A percentile compares a stretch with the other conserved stretches of the same genome.
Conservation (phyloP, 2,329 filamentous ascomycete species). For the Tolypocladium pustulatum region DNA sequence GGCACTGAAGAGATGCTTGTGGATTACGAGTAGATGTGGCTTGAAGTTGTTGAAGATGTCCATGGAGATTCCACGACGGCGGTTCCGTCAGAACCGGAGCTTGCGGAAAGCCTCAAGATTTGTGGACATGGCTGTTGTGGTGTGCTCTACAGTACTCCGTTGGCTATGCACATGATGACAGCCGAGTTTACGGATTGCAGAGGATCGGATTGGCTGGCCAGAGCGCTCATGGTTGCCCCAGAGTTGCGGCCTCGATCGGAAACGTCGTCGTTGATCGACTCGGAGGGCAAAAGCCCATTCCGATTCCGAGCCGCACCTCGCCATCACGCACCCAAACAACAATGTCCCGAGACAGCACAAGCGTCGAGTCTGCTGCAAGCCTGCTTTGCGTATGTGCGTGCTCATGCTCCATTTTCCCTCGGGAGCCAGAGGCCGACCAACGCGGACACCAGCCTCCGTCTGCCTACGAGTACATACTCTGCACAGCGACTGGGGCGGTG, state of each 20-base stretch:
- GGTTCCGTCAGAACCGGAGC: background rate
- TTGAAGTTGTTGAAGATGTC: background rate
- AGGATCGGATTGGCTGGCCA: background rate
- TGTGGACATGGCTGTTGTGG: background rate
- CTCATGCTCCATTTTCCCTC: background rate
- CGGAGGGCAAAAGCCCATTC: background rate
- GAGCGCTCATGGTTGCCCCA: background rate
- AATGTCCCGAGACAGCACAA: background rate
- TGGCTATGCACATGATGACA: background rate
- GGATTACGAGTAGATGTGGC: background rate
- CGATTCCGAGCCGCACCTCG: background rate
- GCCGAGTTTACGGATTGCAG: background rate
- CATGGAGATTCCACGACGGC: background rate
- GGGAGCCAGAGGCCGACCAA: background rate
- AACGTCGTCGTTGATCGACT: background rate
- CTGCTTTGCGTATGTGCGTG: background rate
- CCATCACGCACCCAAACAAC: background rate
- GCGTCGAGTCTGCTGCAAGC: background rate
- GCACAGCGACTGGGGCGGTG: too few species aligned
- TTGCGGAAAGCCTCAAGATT: background rate
- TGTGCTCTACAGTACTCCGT: too few species aligned
- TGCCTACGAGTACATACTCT: too few species aligned
- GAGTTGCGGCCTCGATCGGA: background rate
- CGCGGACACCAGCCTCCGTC: background rate
- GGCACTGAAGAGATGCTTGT: background rate